These are phyloP conservation scores for Russula griseocarnosa DNA, from an alignment of 768 basidiomycete species.

Conservation along the genomic window DNA sequence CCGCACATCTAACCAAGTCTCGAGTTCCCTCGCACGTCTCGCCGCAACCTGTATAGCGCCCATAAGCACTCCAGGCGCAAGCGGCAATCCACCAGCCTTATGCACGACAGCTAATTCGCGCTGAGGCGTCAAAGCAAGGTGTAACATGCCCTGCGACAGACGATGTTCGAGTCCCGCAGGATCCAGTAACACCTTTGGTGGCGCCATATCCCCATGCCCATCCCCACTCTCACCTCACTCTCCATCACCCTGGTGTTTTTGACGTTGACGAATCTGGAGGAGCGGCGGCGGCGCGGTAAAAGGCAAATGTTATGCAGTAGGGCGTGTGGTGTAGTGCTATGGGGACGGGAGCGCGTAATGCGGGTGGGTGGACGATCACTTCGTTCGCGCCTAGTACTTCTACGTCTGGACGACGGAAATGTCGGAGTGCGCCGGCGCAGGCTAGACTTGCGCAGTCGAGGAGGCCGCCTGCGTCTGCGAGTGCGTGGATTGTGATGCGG, in stretches of 20 bases:
- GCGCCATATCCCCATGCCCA: neutral
- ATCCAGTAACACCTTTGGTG: neutral
- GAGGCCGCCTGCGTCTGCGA: constrained; percentile 89
- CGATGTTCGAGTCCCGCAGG: too few relatives aligned
- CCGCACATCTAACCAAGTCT: constrained; percentile 58
- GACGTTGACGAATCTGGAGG: neutral
- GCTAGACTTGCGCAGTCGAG: constrained; percentile 94
- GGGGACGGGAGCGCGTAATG: constrained; percentile 85
- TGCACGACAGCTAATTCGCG: constrained; percentile 89
- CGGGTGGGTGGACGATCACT: constrained; percentile 82
- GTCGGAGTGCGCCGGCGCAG: constrained; percentile 84
- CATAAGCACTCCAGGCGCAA: constrained; percentile 69
- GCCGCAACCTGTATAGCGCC: constrained; percentile 68
- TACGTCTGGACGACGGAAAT: constrained; percentile 89
- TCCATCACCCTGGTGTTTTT: neutral
- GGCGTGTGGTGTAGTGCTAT: constrained; percentile 92
- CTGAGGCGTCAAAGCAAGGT: neutral
- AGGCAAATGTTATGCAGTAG: constrained; percentile 90
- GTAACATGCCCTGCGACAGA: too few relatives aligned
- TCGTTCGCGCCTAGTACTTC: constrained; percentile 86
- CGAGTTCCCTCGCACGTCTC: constrained; percentile 63
- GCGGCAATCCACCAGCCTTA: constrained; percentile 86
- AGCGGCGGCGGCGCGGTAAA: constrained; percentile 51
- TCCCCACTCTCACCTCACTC: neutral
- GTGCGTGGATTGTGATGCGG: constrained; percentile 81